Percentiles rank a stretch among this genome's conserved stretches.
Conservation (phyloP, 1,284 basidiomycete species). For the Xerocomus amazonicus region DNA sequence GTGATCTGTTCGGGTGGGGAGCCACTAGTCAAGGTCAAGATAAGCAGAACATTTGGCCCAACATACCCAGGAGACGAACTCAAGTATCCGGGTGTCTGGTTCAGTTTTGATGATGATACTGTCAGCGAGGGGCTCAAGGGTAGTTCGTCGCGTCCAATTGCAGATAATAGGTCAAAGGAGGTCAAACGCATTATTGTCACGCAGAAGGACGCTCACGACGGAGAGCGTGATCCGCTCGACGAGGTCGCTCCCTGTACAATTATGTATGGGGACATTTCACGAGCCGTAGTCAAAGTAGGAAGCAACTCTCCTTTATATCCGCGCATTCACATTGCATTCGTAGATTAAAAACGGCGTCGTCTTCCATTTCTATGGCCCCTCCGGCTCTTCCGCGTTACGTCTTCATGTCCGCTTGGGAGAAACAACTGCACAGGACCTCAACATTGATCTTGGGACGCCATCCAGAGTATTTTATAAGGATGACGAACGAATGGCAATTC, state of each 20-base stretch:
- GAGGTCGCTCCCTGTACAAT: constrained; percentile 59
- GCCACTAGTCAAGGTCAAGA: constrained; percentile 59
- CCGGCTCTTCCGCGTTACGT: constrained; percentile 36
- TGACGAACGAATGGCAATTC: constrained; percentile 82
- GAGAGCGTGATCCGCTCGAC: constrained; percentile 59
- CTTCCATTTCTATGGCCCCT: constrained; percentile 61
- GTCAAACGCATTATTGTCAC: constrained; percentile 72
- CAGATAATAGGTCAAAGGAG: constrained; percentile 64
- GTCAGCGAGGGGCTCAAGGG: constrained; percentile 50
- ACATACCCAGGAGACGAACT: constrained; percentile 79
- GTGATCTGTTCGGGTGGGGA: constrained; percentile 58
- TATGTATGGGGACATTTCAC: constrained; percentile 70
- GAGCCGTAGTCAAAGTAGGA: constrained; percentile 62
- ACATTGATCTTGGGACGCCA: constrained; percentile 75
- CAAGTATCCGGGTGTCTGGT: constrained; percentile 79
- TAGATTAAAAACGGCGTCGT: constrained; percentile 74
- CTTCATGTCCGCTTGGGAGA: constrained; percentile 70
- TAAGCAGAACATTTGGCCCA: constrained; percentile 77
- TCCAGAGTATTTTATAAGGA: constrained; percentile 80
- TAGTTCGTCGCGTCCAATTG: constrained; percentile 28
- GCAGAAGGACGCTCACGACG: constrained; percentile 59
- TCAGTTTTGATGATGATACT: constrained; percentile 71
- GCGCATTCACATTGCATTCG: not conserved
- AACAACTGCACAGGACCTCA: constrained; percentile 80
- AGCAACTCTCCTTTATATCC: not conserved